Percentiles rank a stretch among this genome's conserved stretches.
Evolutionary conservation across 2,329 filamentous ascomycete genomes (phyloP).

Genomic region (Neonectria hederae): DNA sequence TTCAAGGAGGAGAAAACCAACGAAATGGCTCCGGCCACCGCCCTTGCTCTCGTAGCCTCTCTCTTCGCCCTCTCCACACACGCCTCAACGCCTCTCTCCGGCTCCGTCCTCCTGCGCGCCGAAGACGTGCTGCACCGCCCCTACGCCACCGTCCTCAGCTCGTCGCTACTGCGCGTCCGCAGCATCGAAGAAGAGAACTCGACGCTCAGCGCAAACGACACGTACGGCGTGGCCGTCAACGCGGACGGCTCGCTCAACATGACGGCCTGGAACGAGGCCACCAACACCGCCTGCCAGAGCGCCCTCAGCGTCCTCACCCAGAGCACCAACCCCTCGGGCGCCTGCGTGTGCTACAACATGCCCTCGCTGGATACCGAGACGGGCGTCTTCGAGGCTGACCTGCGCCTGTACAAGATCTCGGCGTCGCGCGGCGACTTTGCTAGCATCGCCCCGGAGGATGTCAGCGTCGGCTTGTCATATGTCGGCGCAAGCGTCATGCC

Average conservation of each 20-base stretch:
- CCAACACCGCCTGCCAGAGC: constrained; percentile 66
- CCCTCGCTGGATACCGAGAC: constrained; percentile 72
- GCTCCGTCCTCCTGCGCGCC: constrained; percentile 37
- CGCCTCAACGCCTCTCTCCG: constrained; percentile 25
- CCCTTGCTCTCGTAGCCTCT: constrained; percentile 31
- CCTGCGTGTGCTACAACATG: constrained; percentile 85
- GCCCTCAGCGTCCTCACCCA: constrained; percentile 64
- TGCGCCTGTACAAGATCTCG: constrained; percentile 77
- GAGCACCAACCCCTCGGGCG: constrained; percentile 77
- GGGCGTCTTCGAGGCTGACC: constrained; percentile 79
- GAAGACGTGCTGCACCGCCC: constrained; percentile 45
- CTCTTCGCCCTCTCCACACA: constrained; percentile 34
- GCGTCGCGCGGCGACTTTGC: constrained; percentile 64
- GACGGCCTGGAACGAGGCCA: constrained; percentile 65
- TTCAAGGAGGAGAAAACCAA: constrained; percentile 1
- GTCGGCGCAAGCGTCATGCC: constrained; percentile 56
- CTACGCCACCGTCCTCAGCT: constrained; percentile 37
- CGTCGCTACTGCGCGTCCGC: constrained; percentile 25
- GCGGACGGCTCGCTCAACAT: constrained; percentile 60
- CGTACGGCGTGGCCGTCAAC: constrained; percentile 48
- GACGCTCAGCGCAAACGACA: constrained; percentile 29
- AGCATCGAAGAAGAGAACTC: constrained; percentile 28
- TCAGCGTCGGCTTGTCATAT: constrained; percentile 65
- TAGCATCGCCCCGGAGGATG: constrained; percentile 60
- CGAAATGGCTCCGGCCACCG: constrained; percentile 34